phyloP scores from a whole-genome alignment of 108 stramenopile species.

The Cylindrotheca closterium region DNA sequence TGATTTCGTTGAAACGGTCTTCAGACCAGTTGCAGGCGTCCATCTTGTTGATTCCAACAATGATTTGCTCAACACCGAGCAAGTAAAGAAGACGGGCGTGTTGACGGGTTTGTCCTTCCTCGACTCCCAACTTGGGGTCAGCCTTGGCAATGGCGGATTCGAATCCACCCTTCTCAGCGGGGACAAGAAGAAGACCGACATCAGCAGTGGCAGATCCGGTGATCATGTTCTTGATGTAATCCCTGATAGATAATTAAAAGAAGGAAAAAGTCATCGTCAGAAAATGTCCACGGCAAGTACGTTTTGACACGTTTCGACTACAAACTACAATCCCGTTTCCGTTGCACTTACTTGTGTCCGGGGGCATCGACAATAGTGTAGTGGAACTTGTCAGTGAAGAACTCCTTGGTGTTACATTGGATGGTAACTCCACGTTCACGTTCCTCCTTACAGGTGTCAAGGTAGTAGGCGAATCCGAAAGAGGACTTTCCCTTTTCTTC shows the following conservation, averaged over 20 bases:
- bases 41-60: constrained; percentile 84
- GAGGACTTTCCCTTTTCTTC: constrained; percentile 80
- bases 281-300: too few relatives aligned
- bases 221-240: constrained; percentile 89
- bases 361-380: constrained; percentile 82
- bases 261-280: too few relatives aligned
- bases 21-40: constrained; percentile 70
- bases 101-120: constrained; percentile 79
- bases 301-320: too few relatives aligned
- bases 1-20: constrained; percentile 73
- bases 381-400: constrained; percentile 82
- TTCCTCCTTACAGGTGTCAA: constrained; percentile 81
- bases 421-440: constrained; percentile 81
- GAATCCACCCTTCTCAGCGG: constrained; percentile 86
- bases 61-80: constrained; percentile 71
- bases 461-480: constrained; percentile 82
- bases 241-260: too few relatives aligned
- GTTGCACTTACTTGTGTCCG: too few relatives aligned
- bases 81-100: constrained; percentile 80
- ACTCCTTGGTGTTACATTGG: constrained; percentile 83
- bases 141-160: constrained; percentile 88
- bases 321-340: too few relatives aligned
- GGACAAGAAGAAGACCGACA: constrained; percentile 76
- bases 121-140: constrained; percentile 71
- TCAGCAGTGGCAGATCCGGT: constrained; percentile 79